Base-by-base conservation (phyloP, 1,139 yeast species). In the Hansenula sp. region DNA sequence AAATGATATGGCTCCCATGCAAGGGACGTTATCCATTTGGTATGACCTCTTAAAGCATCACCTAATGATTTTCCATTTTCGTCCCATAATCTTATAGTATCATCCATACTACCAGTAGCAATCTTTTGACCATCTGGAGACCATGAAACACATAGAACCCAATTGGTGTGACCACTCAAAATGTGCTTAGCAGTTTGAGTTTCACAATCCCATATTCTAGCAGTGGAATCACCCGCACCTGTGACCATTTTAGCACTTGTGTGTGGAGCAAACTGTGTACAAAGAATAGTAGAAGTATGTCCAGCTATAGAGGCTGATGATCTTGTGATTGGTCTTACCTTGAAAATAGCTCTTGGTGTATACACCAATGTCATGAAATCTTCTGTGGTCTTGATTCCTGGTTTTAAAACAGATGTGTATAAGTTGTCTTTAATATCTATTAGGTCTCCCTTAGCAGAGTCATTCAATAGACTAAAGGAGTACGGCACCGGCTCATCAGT, bases 221-320 rank as follows among this genome's bases (percentile, higher is more conserved):
- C 98, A n/a, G 98, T 91, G 36, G 86, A 80, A 63, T 93, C 99
- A 38, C 99, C 99, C 9, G 97, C 90, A 38, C 99, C 99, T 0
- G 97, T 85, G 39, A 89, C 94, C 84, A 93, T 81, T 53, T 91
- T 72, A 5, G 93, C 76, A 13, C 94, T 81, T 34, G 93, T 84
- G 58, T 86, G 77, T 30, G 99, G 99, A 1, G 99, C 95, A 73
- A 94, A 93, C 53, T 87, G 93, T 40, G 94, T 85, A 47, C 96
- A 88, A 53, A 93, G 71, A 48, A 93, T 89, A 0, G 98, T 91
- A 5, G 96, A 79, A 1, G 96, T 96, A 61, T 93, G 99, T 6
- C 99, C 99, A 1, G 96, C 80, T 45, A 93, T 91, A 1, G 97
- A 91, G 11, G 96, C 90, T 13, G 91, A 84, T 5, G 96, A 84